Evolutionary conservation across 2,329 filamentous ascomycete species (phyloP), one percentile per base, ranked within the genome.

Genomic region (Arthrobotrys iridis): DNA sequence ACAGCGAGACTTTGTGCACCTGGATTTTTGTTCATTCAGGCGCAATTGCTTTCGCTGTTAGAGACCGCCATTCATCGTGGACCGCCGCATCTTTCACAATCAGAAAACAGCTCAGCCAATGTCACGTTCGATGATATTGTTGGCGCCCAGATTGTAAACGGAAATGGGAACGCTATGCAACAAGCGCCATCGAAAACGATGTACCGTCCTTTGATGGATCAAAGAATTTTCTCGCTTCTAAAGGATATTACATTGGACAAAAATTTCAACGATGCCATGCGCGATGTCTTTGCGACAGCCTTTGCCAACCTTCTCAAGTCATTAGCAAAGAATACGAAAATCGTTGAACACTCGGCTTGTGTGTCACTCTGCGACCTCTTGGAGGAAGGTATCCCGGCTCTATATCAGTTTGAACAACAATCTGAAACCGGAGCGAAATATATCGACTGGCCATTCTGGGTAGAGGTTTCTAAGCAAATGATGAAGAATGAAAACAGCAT

Each of bases 331-430:
- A 89, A 88, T 77, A 93, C 91, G 0, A 93, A 92, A 0, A 85
- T 92, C 64, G 96, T 90, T 80, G 90, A 96, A 81, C 91, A 93
- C 80, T 88, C 88, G 77, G 91, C 92, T 15, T 96, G 93, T 81
- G 95, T 95, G 80, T 91, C 92, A 7, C 85, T 97, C n/a, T 94
- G 93, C 80, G 93, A 97, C 81, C 93, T 97, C 77, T 84, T 97
- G 24, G 92, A 97, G 80, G 93, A 97, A 82, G 86, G 90, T 0
- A 84, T 96, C 58, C 84, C 88, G 13, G 89, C 93, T 41, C 84
- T 91, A 73, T 84, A 88, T 41, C 86, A 78, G 60, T 78, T 77
- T 8, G 78, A 79, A 63, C 75, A 66, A 60, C 28, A 76, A 46
- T 77, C 75, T 30, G 70, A 70, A 35, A 76, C 45, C 8, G 66